These are phyloP conservation scores for Ophiostoma himal-ulmi DNA, from an alignment of 2,329 filamentous ascomycete species.

Conservation along the genomic window DNA sequence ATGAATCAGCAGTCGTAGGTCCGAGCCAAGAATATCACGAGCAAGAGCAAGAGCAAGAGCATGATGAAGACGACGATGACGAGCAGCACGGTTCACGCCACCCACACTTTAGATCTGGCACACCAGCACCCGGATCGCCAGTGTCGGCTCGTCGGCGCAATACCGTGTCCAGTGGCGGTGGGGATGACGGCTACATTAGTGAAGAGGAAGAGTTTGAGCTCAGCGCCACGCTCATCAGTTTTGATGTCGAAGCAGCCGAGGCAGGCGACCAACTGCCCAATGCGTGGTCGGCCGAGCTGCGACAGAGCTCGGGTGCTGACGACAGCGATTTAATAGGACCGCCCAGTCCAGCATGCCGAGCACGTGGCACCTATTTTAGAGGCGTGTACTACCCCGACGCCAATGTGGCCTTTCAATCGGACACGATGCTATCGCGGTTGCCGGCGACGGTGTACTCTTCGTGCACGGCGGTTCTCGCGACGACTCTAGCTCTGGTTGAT, in stretches of 20 bases:
- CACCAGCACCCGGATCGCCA: slow-evolving; percentile 13
- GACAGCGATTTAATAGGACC: slow-evolving; percentile 9
- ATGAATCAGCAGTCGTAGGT: not conserved
- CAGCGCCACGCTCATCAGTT: slow-evolving; percentile 54
- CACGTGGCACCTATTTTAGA: slow-evolving; percentile 17
- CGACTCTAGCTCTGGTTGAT: slow-evolving; percentile 42
- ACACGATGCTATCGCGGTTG: slow-evolving; percentile 46
- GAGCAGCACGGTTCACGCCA: not conserved
- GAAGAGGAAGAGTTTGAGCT: slow-evolving; percentile 49
- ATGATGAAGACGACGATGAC: not conserved
- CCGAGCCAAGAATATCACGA: not conserved
- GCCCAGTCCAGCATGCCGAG: not conserved
- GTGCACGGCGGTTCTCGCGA: slow-evolving; percentile 41
- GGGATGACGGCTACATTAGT: slow-evolving; percentile 49
- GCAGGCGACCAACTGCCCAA: slow-evolving; percentile 46
- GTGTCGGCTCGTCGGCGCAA: slow-evolving; percentile 31
- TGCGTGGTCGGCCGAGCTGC: slow-evolving; percentile 54
- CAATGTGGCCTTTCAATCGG: slow-evolving; percentile 30
- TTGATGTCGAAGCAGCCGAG: slow-evolving; percentile 55
- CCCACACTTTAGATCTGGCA: not conserved
- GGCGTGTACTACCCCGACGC: slow-evolving; percentile 17
- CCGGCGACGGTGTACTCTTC: slow-evolving; percentile 45
- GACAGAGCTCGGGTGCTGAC: slow-evolving; percentile 38
- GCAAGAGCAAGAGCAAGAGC: not conserved
- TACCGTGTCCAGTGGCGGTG: slow-evolving; percentile 37